phyloP scores from a whole-genome alignment of 1,139 yeast species.

The Casaregolazyma lundiana region DNA sequence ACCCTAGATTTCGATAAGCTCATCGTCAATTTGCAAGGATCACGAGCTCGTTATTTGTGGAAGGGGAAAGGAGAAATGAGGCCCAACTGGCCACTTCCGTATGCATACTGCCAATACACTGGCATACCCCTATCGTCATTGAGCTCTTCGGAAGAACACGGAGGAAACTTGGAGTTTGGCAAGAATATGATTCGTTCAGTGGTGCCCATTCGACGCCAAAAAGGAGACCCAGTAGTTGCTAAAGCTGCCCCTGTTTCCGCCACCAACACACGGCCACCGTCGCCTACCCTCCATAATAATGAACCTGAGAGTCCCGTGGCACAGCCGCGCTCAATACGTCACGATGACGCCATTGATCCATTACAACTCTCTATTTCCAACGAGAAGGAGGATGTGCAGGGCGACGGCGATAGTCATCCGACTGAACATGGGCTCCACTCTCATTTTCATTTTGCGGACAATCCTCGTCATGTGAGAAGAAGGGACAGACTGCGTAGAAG shows the following conservation, averaged over 20 bases:
- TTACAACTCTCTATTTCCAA: neutral
- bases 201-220: constrained; percentile 9
- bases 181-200: constrained; percentile 23
- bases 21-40: constrained; percentile 42
- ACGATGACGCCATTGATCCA: neutral
- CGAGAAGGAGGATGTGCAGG: neutral
- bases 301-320: neutral
- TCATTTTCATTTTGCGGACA: constrained; percentile 3
- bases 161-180: constrained; percentile 19
- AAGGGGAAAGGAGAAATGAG: constrained; percentile 39
- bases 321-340: neutral
- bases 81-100: constrained; percentile 8
- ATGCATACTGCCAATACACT: constrained; percentile 11
- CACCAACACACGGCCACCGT: neutral
- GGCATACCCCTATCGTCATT: constrained; percentile 28
- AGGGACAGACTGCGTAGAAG: constrained; percentile 3
- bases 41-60: constrained; percentile 48
- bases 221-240: constrained; percentile 1
- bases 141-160: constrained; percentile 17
- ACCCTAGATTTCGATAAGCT: constrained; percentile 47
- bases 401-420: neutral
- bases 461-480: neutral
- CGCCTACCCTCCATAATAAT: neutral
- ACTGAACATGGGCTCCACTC: neutral
- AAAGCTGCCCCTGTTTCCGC: neutral